Conservation (phyloP, 805 yeast species). For the Candida mattraensis region DNA sequence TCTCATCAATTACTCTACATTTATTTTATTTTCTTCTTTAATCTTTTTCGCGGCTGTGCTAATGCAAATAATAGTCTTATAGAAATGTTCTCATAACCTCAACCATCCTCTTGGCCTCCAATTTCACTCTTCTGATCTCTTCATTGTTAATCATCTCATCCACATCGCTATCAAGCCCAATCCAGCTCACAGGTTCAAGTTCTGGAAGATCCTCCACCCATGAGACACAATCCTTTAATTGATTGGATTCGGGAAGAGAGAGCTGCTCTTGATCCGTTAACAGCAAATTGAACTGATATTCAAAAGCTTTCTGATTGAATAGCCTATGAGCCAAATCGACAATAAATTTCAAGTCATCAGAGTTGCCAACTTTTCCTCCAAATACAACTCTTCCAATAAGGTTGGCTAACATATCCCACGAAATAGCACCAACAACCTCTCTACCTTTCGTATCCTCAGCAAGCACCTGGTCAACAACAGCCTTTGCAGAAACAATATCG, state of each 20-base stretch:
- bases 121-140: constrained; percentile 9
- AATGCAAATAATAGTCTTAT: no score
- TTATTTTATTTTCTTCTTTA: background rate
- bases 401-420: constrained; percentile 53
- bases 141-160: constrained; percentile 7
- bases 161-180: constrained; percentile 24
- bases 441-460: constrained; percentile 20
- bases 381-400: constrained; percentile 57
- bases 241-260: constrained; percentile 49
- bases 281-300: constrained; percentile 42
- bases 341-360: constrained; percentile 41
- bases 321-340: constrained; percentile 34
- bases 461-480: constrained; percentile 45
- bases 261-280: constrained; percentile 30
- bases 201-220: constrained; percentile 61
- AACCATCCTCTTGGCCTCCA: constrained; percentile 1
- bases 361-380: constrained; percentile 60
- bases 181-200: constrained; percentile 39
- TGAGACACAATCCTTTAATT: constrained; percentile 31
- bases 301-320: constrained; percentile 43
- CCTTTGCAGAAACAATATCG: constrained; percentile 57
- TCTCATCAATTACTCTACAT: no score
- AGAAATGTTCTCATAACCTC: no score
- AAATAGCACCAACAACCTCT: constrained; percentile 42
- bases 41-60: constrained; percentile 1